Conservation (phyloP, 106 monocot genomes). For the Apostasia ramifera region DNA sequence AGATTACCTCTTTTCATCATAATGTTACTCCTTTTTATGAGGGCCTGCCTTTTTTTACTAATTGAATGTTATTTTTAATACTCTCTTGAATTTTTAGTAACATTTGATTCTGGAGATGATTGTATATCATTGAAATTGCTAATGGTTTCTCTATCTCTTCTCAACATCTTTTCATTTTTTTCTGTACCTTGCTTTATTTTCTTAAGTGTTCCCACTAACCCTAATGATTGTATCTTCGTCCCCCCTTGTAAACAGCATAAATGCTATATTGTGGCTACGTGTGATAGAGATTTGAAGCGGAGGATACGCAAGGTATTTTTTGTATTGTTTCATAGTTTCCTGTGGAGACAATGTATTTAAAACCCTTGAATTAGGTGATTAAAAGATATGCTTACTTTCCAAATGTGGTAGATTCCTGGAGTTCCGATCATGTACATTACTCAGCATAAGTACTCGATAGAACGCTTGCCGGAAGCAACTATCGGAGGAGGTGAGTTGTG, state of each 20-base stretch:
- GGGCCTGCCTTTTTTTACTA: no score
- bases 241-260: conserved; percentile 56
- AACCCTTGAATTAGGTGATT: neutral
- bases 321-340: no score
- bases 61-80: no score
- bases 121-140: no score
- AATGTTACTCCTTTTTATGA: no score
- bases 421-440: conserved; percentile 85
- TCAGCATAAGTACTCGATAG: conserved; percentile 63
- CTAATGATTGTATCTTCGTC: no score
- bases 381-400: conserved; percentile 1
- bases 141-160: neutral
- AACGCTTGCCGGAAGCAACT: conserved; percentile 74
- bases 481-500: conserved; percentile 58
- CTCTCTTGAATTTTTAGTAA: no score
- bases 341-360: neutral
- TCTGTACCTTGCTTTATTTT: conserved; percentile 2
- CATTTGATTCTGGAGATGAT: no score
- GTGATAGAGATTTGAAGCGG: conserved; percentile 96
- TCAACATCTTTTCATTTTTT: neutral
- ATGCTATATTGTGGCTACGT: conserved; percentile 98
- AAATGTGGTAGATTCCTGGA: conserved; percentile 40
- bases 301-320: conserved; percentile 87
- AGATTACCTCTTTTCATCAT: neutral
- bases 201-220: neutral